Conservation (phyloP, 768 basidiomycete genomes). For the Chalciporus pseudorubinellus region DNA sequence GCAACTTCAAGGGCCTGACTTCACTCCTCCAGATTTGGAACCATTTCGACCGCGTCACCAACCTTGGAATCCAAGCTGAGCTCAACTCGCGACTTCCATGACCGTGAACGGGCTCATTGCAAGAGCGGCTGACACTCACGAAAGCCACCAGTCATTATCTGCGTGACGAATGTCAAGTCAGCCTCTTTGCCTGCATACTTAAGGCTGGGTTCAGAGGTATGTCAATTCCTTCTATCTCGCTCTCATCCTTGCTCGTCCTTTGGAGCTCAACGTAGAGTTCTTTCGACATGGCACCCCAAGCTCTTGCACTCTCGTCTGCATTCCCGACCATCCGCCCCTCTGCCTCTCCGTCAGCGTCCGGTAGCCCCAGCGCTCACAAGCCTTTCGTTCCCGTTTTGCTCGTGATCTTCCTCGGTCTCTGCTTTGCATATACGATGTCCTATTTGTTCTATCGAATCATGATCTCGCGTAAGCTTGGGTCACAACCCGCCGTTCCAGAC, state of each 20-base stretch:
- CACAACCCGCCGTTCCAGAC: slow-evolving; percentile 14
- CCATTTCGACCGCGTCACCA: too few species aligned
- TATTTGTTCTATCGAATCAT: slow-evolving; percentile 29
- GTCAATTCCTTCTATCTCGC: slow-evolving; percentile 12
- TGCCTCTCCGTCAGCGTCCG: slow-evolving; percentile 1
- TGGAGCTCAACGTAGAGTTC: not conserved
- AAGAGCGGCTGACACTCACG: not conserved
- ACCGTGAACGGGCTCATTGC: not conserved
- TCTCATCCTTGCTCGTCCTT: slow-evolving; percentile 3
- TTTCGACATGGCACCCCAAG: slow-evolving; percentile 25
- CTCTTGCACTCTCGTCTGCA: not conserved
- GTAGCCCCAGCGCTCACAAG: not conserved
- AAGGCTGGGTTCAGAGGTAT: slow-evolving; percentile 1
- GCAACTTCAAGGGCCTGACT: too few species aligned
- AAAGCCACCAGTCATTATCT: slow-evolving; percentile 3
- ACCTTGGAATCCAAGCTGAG: too few species aligned
- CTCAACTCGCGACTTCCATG: too few species aligned
- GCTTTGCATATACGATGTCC: slow-evolving; percentile 24
- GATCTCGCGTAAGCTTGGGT: slow-evolving; percentile 14
- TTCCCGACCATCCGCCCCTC: slow-evolving; percentile 5
- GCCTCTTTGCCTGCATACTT: slow-evolving; percentile 18
- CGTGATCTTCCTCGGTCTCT: slow-evolving; percentile 25
- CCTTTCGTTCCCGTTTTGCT: slow-evolving; percentile 19
- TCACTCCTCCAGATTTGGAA: too few species aligned
- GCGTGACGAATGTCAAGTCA: slow-evolving; percentile 8